These are phyloP conservation scores for Lichenothelia convexa DNA, from an alignment of 495 filamentous ascomycete species.

Conservation along the genomic window DNA sequence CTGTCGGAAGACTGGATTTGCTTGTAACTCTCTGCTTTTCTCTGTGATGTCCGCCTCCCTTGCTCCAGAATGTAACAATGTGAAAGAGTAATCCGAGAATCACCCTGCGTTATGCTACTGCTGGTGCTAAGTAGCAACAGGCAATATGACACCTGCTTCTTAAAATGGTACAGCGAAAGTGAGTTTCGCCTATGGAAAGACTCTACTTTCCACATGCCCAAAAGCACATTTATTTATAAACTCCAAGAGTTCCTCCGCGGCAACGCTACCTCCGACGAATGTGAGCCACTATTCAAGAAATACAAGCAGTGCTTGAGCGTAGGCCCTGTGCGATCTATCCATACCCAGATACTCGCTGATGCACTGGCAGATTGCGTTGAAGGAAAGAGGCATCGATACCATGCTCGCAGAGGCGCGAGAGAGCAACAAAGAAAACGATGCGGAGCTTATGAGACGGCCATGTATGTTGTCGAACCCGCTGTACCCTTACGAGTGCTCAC, in stretches of 20 bases:
- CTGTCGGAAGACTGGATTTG: too few relatives aligned
- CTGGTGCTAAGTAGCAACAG: slow-evolving; percentile 6
- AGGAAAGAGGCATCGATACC: slow-evolving; percentile 68
- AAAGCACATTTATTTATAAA: neutral
- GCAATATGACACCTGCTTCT: slow-evolving; percentile 79
- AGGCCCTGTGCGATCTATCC: slow-evolving; percentile 14
- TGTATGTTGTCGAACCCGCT: too few relatives aligned
- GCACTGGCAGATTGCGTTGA: slow-evolving; percentile 47
- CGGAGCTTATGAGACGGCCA: slow-evolving; percentile 46
- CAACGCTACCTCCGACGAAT: slow-evolving; percentile 63
- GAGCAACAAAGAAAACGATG: slow-evolving; percentile 63
- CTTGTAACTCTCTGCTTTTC: too few relatives aligned
- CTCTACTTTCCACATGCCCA: neutral
- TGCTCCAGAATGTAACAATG: slow-evolving; percentile 56
- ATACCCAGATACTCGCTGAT: neutral
- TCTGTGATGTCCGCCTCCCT: slow-evolving; percentile 25
- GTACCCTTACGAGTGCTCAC: too few relatives aligned
- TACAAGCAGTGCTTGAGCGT: slow-evolving; percentile 71
- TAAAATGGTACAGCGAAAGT: slow-evolving; percentile 97
- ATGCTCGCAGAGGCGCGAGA: slow-evolving; percentile 74
- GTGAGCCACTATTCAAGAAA: slow-evolving; percentile 61
- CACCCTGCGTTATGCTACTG: too few relatives aligned
- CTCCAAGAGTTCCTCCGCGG: slow-evolving; percentile 66
- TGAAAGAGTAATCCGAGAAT: slow-evolving; percentile 54
- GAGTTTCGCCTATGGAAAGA: slow-evolving; percentile 17